Percentiles rank a stretch among this genome's conserved stretches.
These are phyloP conservation scores for Coemansia nantahalensis DNA, from an alignment of 192 early-diverging fungal genomes.

Conservation along the genomic window DNA sequence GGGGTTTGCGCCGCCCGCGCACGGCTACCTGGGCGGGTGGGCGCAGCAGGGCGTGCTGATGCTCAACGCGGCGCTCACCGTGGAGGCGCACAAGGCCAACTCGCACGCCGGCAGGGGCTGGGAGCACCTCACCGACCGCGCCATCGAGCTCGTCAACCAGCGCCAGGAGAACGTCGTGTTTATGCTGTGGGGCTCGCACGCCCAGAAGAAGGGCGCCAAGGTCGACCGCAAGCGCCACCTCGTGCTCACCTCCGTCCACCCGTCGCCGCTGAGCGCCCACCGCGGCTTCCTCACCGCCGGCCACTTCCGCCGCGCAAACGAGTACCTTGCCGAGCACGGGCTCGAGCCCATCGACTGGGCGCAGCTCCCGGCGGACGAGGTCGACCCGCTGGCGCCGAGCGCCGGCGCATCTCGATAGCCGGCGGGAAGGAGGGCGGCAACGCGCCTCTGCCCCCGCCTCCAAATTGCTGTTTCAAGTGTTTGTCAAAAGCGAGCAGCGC, in stretches of 20 bases:
- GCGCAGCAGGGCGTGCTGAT: conserved; percentile 84
- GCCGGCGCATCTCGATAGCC: too few relatives aligned
- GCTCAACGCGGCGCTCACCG: conserved; percentile 86
- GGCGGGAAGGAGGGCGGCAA: too few relatives aligned
- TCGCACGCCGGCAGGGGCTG: conserved; percentile 83
- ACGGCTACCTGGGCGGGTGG: conserved; percentile 83
- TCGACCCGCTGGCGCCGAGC: neutral
- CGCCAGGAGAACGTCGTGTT: conserved; percentile 72
- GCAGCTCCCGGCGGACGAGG: conserved; percentile 13
- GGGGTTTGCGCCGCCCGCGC: conserved; percentile 63
- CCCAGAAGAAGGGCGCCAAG: conserved; percentile 76
- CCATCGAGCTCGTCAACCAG: conserved; percentile 70
- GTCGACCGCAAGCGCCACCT: conserved; percentile 75
- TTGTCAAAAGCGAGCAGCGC: too few relatives aligned
- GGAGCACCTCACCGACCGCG: conserved; percentile 83
- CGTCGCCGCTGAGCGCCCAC: conserved; percentile 83
- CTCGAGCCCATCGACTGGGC: conserved; percentile 32
- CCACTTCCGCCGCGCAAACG: conserved; percentile 88
- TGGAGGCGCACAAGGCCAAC: conserved; percentile 72
- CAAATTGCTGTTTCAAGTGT: too few relatives aligned
- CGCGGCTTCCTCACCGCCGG: conserved; percentile 83
- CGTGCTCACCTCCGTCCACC: conserved; percentile 84
- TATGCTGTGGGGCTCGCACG: conserved; percentile 89
- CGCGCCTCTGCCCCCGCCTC: too few relatives aligned
- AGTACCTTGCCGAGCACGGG: conserved; percentile 61